Base-by-base conservation (phyloP, 1,139 yeast genomes). In the Arxiozyma slooffiae region DNA sequence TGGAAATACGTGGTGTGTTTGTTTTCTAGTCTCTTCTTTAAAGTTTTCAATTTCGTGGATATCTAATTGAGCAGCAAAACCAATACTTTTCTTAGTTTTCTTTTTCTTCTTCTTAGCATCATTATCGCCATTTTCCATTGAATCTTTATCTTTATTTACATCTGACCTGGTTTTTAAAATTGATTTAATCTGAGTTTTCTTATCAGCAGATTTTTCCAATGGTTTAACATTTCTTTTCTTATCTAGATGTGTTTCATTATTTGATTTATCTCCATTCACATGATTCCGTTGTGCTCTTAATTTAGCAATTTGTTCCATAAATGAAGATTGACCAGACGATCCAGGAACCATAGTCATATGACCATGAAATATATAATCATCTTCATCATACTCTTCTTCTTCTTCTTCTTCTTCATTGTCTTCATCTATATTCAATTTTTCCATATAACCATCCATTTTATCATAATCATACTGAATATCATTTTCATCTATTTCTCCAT, bases 1-100 rank as follows among this genome's bases (percentile, higher is more conserved):
- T 14, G 47, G 39, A 20, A 44, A 34, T 34, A 61, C 55, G 20
- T 50, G 57, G 42, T 60, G 62, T 4, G 66, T 62, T 47, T 73
- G 69, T 5, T 63, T 60, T 56, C 69, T 74, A 34, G 78, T 67
- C 46, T 75, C 76, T 36, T 73, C 75, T 62, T 82, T 79, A 17
- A 80, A 70, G 59, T 76, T 78, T 48, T 79, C 84, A 26, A 82
- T 73, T 57, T 80, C 82, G 51, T 77, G 78, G n/a, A 82, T 73
- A 50, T 80, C 78, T 46, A 80, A 70, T 2, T 67, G 63, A 1
- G 74, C 69, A 0, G 81, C 75, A 66, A 81, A 81, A 21, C 76
- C 71, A 22, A 81, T 86, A 8, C 72, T 64, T 57, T 79, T 79
- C 55, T 70, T 70, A n/a, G 52, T 52, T 46, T 61, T 60, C 22